Evolutionary conservation across 306 rosid species (phyloP).

Genomic region (Rosa chinensis): DNA sequence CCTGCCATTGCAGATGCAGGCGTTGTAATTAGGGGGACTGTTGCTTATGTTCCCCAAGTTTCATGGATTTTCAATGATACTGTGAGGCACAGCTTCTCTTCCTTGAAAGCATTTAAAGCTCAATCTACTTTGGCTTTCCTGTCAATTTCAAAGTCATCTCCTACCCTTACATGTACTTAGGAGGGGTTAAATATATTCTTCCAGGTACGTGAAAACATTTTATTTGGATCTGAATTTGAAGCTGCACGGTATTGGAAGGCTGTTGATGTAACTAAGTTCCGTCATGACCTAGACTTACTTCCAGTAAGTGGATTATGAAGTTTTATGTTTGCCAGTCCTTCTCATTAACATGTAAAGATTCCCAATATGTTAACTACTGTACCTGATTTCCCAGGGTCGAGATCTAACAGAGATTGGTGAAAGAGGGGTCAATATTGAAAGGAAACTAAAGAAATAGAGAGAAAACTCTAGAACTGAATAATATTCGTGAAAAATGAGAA

Average conservation of each 20-base stretch:
- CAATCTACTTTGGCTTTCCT: not conserved
- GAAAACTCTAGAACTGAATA: too few relatives aligned
- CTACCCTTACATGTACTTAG: slow-evolving; percentile 18
- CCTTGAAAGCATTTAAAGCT: not conserved
- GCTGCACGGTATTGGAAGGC: slow-evolving; percentile 63
- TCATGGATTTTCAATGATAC: slow-evolving; percentile 97
- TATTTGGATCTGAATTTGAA: slow-evolving; percentile 78
- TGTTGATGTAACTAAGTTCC: slow-evolving; percentile 60
- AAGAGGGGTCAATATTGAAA: slow-evolving; percentile 70
- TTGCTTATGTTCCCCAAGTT: slow-evolving; percentile 93
- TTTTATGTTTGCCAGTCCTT: slow-evolving; percentile 16
- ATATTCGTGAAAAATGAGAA: too few relatives aligned
- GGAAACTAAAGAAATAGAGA: too few relatives aligned
- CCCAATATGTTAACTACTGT: not conserved
- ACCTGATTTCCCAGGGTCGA: slow-evolving; percentile 48
- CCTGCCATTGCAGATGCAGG: slow-evolving; percentile 48
- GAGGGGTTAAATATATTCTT: slow-evolving; percentile 17
- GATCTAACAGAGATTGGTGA: slow-evolving; percentile 94
- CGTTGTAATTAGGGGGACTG: slow-evolving; percentile 70
- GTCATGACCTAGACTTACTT: slow-evolving; percentile 70
- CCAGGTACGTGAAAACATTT: slow-evolving; percentile 82
- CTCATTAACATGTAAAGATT: slow-evolving; percentile 9
- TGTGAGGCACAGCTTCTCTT: slow-evolving; percentile 48
- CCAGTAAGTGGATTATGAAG: slow-evolving; percentile 59
- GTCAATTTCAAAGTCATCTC: not conserved